These are phyloP conservation scores for Trichoderma semiorbis DNA, from an alignment of 2,329 filamentous ascomycete genomes.

Conservation along the genomic window DNA sequence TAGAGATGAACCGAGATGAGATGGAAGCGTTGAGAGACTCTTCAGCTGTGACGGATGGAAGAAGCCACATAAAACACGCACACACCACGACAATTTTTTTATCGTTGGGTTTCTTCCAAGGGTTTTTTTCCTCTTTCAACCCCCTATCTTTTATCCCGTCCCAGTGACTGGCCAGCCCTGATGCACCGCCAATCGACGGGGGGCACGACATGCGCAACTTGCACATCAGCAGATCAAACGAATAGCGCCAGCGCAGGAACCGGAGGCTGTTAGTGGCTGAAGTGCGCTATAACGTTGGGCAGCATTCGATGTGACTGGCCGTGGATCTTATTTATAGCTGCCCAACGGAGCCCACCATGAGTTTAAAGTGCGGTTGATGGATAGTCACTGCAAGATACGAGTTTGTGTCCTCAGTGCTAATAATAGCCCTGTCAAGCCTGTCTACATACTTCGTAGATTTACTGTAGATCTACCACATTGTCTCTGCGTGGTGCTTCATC, in stretches of 20 bases:
- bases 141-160: not conserved
- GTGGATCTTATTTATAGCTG: conserved; percentile 1
- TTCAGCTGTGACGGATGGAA: not conserved
- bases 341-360: not conserved
- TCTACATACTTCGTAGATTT: not conserved
- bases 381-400: not conserved
- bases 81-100: not conserved
- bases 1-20: not conserved
- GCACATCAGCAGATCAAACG: not conserved
- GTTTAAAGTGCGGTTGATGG: not conserved
- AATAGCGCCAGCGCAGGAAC: not conserved
- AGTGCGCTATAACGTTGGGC: not conserved
- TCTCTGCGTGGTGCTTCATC: not conserved
- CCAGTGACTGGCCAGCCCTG: not conserved
- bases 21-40: not conserved
- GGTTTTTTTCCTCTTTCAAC: not conserved
- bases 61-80: not conserved
- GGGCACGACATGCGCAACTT: not conserved
- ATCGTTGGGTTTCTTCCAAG: not conserved
- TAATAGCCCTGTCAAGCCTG: not conserved
- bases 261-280: not conserved
- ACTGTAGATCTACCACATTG: not conserved
- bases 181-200: not conserved
- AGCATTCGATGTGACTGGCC: not conserved
- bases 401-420: not conserved